phyloP scores from a whole-genome alignment of 176 grass and related monocot species.

The Bolboschoenus planiculmis region DNA sequence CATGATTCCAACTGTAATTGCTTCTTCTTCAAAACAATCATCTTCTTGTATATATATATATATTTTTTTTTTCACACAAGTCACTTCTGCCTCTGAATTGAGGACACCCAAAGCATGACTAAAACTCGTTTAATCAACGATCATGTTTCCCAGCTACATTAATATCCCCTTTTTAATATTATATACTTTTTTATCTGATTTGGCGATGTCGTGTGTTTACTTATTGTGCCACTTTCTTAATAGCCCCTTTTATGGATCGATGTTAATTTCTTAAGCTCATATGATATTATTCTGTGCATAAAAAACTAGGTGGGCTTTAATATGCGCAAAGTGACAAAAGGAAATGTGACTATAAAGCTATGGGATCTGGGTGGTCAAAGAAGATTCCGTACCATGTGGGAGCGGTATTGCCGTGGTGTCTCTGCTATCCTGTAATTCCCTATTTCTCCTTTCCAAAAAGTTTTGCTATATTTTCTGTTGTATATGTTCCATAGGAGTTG shows the following conservation, averaged over 20 bases:
- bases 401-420: conserved; percentile 95
- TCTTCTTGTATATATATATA: neutral
- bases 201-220: neutral
- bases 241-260: neutral
- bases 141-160: neutral
- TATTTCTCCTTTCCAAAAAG: neutral
- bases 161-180: neutral
- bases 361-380: conserved; percentile 98
- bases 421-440: conserved; percentile 86
- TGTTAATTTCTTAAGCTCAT: conserved; percentile 5
- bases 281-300: conserved; percentile 6
- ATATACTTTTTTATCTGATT: neutral
- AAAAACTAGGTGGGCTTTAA: conserved; percentile 87
- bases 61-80: neutral
- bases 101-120: neutral
- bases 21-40: neutral
- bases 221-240: neutral
- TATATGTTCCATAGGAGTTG: neutral
- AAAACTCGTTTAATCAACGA: neutral
- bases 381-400: conserved; percentile 98
- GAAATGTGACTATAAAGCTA: conserved; percentile 99
- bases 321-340: conserved; percentile 98
- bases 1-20: conserved; percentile 96
- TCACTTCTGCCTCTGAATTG: neutral
- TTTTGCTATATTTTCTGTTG: neutral